Evolutionary conservation across 257 asterid genomes (phyloP), one percentile per base, ranked within the genome.

Genomic region (Gardenia jasminoides): DNA sequence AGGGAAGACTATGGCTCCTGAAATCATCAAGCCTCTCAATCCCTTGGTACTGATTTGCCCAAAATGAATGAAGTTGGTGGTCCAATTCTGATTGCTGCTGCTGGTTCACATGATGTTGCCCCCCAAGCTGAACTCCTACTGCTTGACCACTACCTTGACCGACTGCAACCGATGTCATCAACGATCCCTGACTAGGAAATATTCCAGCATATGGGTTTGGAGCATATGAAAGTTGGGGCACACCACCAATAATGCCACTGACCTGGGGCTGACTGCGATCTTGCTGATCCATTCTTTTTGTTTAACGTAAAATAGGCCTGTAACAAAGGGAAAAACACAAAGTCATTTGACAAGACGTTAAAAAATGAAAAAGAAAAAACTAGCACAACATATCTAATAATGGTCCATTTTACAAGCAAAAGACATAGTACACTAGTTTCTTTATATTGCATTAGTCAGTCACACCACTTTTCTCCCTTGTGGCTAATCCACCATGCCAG

Each of bases 1-100:
- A 69, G 20, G 87, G 87, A 74, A 84, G 87, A 75, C 80, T 74
- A 50, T 84, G 87, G 36, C 62, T 80, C 82, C 78, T 84, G 31
- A 84, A 80, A 8, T 80, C 87, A 1, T 16, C 67, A 4, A 56
- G 78, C 41, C 69, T 80, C 19, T 80, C 84, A 1, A 71, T 68
- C 0, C 77, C 87, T 30, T 77, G 74, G 36, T n/a, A 68, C 30
- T 84, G 82, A 10, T 33, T 72, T 1, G 75, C 71, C 87, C 87
- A 84, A 33, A 80, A 77, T 16, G 74, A 1, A 39, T 67, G 82
- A 11, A 80, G 76, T 36, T 74, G 77, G n/a, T 56, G 78, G 3
- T 73, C 78, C 72, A 77, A 19, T 30, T 76, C 73, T 33, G 26
- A 46, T 36, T 80, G 81, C 47, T 74, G 68, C 62, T 77, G 83